phyloP scores from a whole-genome alignment of 2,329 filamentous ascomycete genomes.

The Penicillium sp. region DNA sequence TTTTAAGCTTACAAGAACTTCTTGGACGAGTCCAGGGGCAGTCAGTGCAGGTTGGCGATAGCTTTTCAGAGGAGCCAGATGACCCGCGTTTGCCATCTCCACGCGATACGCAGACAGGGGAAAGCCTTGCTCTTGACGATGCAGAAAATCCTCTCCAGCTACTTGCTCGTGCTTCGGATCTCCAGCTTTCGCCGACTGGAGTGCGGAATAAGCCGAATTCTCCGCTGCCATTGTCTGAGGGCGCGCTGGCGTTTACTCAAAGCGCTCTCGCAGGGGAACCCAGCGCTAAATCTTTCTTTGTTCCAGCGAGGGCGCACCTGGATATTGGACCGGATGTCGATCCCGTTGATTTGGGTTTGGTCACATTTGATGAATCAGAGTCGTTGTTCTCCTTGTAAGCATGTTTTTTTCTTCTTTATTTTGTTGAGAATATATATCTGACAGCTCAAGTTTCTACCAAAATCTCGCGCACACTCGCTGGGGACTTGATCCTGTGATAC shows the following conservation, averaged over 20 bases:
- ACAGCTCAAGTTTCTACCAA: slow-evolving; percentile 59
- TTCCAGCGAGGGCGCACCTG: slow-evolving; percentile 61
- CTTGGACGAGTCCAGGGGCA: slow-evolving; percentile 50
- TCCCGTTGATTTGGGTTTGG: slow-evolving; percentile 67
- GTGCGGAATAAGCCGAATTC: slow-evolving; percentile 22
- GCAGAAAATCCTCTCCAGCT: slow-evolving; percentile 73
- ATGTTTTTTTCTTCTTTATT: background rate
- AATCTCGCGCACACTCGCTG: slow-evolving; percentile 71
- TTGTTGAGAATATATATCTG: background rate
- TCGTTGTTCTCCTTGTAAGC: slow-evolving; percentile 64
- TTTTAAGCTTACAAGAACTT: slow-evolving; percentile 51
- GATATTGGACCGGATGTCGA: slow-evolving; percentile 66
- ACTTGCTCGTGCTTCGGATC: slow-evolving; percentile 69
- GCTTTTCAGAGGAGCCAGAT: slow-evolving; percentile 34
- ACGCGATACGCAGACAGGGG: slow-evolving; percentile 39
- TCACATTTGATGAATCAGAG: slow-evolving; percentile 64
- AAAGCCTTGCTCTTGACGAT: slow-evolving; percentile 64
- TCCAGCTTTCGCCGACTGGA: slow-evolving; percentile 53
- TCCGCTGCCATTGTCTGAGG: slow-evolving; percentile 34
- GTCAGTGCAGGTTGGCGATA: slow-evolving; percentile 29
- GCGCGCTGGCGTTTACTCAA: slow-evolving; percentile 38
- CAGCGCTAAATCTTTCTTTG: slow-evolving; percentile 63
- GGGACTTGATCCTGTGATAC: slow-evolving; percentile 68
- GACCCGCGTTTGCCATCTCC: slow-evolving; percentile 23
- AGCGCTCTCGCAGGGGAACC: slow-evolving; percentile 8